Percentiles rank a stretch among this genome's conserved stretches.
These are phyloP conservation scores for Athelia psychrophila DNA, from an alignment of 1,284 basidiomycete genomes.

Conservation along the genomic window DNA sequence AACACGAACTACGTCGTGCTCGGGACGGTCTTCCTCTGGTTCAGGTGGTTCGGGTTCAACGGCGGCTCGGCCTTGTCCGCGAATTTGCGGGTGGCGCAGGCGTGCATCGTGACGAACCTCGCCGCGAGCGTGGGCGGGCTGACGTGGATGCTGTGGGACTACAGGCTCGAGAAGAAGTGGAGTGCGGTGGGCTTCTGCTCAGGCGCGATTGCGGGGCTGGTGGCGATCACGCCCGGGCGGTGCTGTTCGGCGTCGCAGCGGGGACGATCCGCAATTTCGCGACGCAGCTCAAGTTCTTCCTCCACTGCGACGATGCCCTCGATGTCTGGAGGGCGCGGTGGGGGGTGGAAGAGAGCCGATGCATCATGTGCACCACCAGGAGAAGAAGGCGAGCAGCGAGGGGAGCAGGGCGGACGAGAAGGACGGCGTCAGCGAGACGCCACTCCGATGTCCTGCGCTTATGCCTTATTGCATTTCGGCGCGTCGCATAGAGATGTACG, in stretches of 20 bases:
- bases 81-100: conserved; percentile 86
- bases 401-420: too few relatives aligned
- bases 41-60: conserved; percentile 91
- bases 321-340: conserved; percentile 53
- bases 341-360: conserved; percentile 21
- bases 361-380: too few relatives aligned
- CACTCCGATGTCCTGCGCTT: too few relatives aligned
- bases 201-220: conserved; percentile 88
- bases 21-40: conserved; percentile 95
- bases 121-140: conserved; percentile 84
- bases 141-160: conserved; percentile 97
- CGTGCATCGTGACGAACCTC: conserved; percentile 92
- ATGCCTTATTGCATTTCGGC: too few relatives aligned
- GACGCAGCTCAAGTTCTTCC: conserved; percentile 87
- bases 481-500: too few relatives aligned
- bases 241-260: conserved; percentile 84
- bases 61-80: conserved; percentile 76
- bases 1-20: conserved; percentile 89
- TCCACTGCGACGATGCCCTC: conserved; percentile 75
- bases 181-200: conserved; percentile 95
- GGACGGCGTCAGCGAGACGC: too few relatives aligned
- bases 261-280: conserved; percentile 91
- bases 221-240: conserved; percentile 88
- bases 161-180: conserved; percentile 90
- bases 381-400: too few relatives aligned